phyloP scores from a whole-genome alignment of 306 rosid genomes.

The Astragalus membranaceus region DNA sequence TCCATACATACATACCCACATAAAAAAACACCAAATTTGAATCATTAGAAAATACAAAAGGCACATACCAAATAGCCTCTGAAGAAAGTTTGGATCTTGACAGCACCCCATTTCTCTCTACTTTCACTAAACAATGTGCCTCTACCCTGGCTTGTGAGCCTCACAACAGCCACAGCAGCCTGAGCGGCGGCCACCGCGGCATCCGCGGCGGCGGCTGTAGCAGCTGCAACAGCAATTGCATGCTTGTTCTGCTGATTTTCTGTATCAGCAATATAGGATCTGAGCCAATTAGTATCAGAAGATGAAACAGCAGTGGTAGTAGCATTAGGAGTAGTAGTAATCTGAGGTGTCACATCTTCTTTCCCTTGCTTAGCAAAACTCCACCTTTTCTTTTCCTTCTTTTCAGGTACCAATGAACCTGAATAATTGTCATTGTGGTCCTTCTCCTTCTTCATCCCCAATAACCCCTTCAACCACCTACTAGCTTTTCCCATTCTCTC shows the following conservation, averaged over 20 bases:
- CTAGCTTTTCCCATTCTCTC: constrained; percentile 51
- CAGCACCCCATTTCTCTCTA: constrained; percentile 62
- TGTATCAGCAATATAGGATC: constrained; percentile 59
- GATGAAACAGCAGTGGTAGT: neutral
- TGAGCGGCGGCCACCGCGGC: constrained; percentile 86
- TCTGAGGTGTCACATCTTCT: constrained; percentile 23
- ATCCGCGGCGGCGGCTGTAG: constrained; percentile 89
- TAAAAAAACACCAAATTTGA: constrained; percentile 1
- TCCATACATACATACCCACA: neutral
- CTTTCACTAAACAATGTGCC: constrained; percentile 51
- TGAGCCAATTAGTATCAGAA: constrained; percentile 50
- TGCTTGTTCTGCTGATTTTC: constrained; percentile 75
- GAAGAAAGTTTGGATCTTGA: constrained; percentile 79
- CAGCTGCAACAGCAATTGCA: constrained; percentile 96
- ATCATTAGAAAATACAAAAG: neutral
- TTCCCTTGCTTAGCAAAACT: constrained; percentile 71
- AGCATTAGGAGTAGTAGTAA: neutral
- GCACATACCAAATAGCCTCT: constrained; percentile 78
- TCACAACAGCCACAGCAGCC: constrained; percentile 86
- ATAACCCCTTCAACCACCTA: constrained; percentile 78
- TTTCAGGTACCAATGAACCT: constrained; percentile 22
- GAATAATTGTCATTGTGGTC: constrained; percentile 27
- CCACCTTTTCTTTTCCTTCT: constrained; percentile 75
- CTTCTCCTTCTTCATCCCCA: constrained; percentile 68
- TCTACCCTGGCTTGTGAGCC: constrained; percentile 67